Evolutionary conservation across 225 moss, liverwort and hornwort genomes (phyloP), one percentile per base, ranked within the genome.

Genomic region (Pleurozium schreberi): DNA sequence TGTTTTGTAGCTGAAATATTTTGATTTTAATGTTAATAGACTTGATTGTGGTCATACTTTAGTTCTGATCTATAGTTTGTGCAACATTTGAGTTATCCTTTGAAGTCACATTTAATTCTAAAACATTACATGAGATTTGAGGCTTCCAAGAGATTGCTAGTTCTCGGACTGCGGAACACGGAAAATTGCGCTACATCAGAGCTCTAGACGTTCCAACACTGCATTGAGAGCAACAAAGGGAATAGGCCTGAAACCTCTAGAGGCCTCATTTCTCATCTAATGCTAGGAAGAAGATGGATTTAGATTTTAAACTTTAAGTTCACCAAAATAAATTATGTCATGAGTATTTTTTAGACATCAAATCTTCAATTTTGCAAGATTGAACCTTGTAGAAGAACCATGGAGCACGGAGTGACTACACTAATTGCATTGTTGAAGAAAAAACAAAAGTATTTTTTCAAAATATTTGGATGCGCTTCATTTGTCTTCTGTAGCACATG

Each of bases 321-420:
- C 11, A 10, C 11, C 11, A 73, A 30, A 73, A 18, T 30, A 6
- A 45, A 73, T 4, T 30, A 45, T 30, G 0, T 10, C 18, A 45
- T 18, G 4, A 73, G 1, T 30, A 18, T 16, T 5, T 5, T 27
- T 5, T 42, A 28, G 5, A 28, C 10, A 43, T 43, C 0, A 45
- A 0, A 45, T 17, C 10, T 71, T 27, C 2, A 28, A 16, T 43
- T 43, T 31, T 47, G 1, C 4, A 47, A 47, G 2, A 45, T 0
- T 47, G 1, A 47, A 19, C 49, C 6, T 4, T 16, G 9, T 6
- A 17, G 3, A 18, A 45, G 43, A 45, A 73, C 45, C 2, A 45
- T 18, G 2, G 6, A 73, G 6, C 3, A 28, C 1, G 5, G 2
- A 28, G 71, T 73, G 3, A 28, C 17, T 0, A 18, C 11, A 30